phyloP scores from a whole-genome alignment of 2,329 filamentous ascomycete genomes.

The Claviceps sp. region DNA sequence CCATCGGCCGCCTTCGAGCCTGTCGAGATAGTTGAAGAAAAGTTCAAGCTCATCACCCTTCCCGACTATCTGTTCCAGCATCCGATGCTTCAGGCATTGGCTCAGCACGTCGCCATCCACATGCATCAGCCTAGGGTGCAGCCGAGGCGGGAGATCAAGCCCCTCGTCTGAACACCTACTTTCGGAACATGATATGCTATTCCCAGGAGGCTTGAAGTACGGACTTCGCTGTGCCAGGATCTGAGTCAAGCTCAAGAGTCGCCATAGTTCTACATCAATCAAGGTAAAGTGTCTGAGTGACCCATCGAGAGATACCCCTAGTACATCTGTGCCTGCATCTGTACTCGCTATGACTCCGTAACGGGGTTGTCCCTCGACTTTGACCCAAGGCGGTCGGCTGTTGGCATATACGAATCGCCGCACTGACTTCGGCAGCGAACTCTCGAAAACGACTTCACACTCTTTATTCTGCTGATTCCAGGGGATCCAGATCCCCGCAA shows the following conservation, averaged over 20 bases:
- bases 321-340: conserved; percentile 33
- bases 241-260: conserved; percentile 60
- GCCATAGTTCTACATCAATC: conserved; percentile 48
- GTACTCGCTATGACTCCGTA: conserved; percentile 32
- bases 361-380: conserved; percentile 16
- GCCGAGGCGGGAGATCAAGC: conserved; percentile 22
- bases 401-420: conserved; percentile 39
- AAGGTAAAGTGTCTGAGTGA: conserved; percentile 57
- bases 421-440: conserved; percentile 41
- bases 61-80: conserved; percentile 29
- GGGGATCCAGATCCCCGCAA: conserved; percentile 39
- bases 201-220: conserved; percentile 28
- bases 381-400: conserved; percentile 39
- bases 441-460: conserved; percentile 39
- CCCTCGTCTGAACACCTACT: conserved; percentile 13
- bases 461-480: conserved; percentile 26
- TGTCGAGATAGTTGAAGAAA: conserved; percentile 36
- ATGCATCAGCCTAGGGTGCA: conserved; percentile 40
- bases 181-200: not conserved
- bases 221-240: conserved; percentile 43
- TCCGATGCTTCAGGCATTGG: conserved; percentile 34
- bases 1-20: conserved; percentile 32
- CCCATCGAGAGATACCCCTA: conserved; percentile 58
- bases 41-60: conserved; percentile 20
- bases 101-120: conserved; percentile 54